A percentile compares a stretch with the other conserved stretches of the same genome.
Evolutionary conservation across 2,329 filamentous ascomycete genomes (phyloP).

Genomic region (Diaporthe capsici): DNA sequence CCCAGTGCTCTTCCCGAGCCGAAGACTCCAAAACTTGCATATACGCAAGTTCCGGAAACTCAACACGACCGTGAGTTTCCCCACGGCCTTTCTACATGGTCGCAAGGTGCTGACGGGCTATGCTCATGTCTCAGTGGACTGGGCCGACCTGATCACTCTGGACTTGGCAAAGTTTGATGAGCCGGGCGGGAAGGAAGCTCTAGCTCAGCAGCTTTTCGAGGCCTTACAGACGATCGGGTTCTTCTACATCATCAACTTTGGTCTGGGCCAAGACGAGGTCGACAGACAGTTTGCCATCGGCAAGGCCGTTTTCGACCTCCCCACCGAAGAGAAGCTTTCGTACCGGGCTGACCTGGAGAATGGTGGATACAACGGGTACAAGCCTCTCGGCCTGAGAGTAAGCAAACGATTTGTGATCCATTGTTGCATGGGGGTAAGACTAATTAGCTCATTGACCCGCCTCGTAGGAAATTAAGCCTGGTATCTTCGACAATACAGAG

Average conservation of each 20-base stretch:
- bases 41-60: constrained; percentile 53
- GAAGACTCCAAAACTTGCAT: constrained; percentile 41
- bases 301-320: constrained; percentile 69
- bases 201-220: constrained; percentile 68
- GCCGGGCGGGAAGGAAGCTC: constrained; percentile 66
- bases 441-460: constrained; percentile 43
- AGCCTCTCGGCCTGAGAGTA: constrained; percentile 56
- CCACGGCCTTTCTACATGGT: too few species aligned
- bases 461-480: not conserved
- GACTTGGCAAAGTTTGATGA: constrained; percentile 68
- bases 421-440: constrained; percentile 49
- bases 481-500: constrained; percentile 54
- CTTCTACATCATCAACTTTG: constrained; percentile 76
- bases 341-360: constrained; percentile 64
- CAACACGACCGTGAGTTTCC: constrained; percentile 51
- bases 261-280: constrained; percentile 71
- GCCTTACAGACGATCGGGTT: constrained; percentile 67
- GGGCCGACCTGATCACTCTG: constrained; percentile 71
- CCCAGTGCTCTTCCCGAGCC: constrained; percentile 53
- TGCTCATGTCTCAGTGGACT: constrained; percentile 52
- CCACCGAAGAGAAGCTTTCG: constrained; percentile 71
- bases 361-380: constrained; percentile 71
- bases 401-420: not conserved
- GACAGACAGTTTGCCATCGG: constrained; percentile 73
- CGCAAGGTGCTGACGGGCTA: not conserved